Evolutionary conservation across 148 eudicot genomes (phyloP).

Genomic region (Dianthus caryophyllus): DNA sequence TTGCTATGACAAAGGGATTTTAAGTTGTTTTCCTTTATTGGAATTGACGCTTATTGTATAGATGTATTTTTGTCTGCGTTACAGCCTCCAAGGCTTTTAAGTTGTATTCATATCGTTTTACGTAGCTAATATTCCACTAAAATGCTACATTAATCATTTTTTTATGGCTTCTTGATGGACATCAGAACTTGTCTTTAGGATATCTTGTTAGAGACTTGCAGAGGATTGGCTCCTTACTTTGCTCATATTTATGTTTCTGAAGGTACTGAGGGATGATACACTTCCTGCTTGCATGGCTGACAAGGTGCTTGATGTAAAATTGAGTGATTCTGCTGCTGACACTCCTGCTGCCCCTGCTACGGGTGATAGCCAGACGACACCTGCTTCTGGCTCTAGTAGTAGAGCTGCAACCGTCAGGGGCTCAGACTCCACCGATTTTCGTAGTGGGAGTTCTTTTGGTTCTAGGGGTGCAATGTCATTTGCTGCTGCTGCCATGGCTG

Average conservation of each 20-base stretch:
- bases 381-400: constrained; percentile 70
- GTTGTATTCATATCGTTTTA: not conserved
- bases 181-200: not conserved
- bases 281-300: constrained; percentile 78
- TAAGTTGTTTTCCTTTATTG: not conserved
- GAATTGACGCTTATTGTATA: not conserved
- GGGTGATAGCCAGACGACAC: constrained; percentile 56
- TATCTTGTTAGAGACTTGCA: not conserved
- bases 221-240: not conserved
- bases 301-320: constrained; percentile 87
- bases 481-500: constrained; percentile 99
- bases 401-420: constrained; percentile 54
- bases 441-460: constrained; percentile 59
- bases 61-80: not conserved
- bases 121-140: not conserved
- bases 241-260: constrained; percentile 13
- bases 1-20: not conserved
- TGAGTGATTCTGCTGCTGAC: constrained; percentile 66
- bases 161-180: not conserved
- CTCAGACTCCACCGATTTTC: constrained; percentile 54
- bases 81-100: too few relatives aligned
- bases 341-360: constrained; percentile 42
- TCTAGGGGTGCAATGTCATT: constrained; percentile 98
- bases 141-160: constrained; percentile 10
- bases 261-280: constrained; percentile 73